A percentile compares a stretch with the other conserved stretches of the same genome.
phyloP scores from a whole-genome alignment of 2,329 filamentous ascomycete species.

The Akanthomyces dipterigenus region DNA sequence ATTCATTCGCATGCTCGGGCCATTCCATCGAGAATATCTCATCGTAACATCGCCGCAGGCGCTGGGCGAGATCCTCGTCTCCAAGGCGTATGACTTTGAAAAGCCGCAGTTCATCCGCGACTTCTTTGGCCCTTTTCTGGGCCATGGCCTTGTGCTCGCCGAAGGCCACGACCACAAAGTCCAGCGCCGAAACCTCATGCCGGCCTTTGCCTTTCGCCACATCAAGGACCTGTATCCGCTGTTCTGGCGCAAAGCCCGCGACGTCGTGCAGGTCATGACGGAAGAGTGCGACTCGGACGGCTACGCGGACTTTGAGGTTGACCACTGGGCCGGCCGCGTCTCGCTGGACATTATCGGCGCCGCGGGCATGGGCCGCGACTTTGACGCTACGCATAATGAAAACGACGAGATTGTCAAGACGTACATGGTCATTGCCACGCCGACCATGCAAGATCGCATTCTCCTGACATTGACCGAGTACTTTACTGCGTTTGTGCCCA shows the following conservation, averaged over 20 bases:
- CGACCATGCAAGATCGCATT: neutral
- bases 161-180: constrained; percentile 18
- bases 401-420: constrained; percentile 36
- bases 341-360: constrained; percentile 55
- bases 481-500: neutral
- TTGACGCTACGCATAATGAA: constrained; percentile 35
- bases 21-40: constrained; percentile 3
- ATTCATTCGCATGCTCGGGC: neutral
- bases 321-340: constrained; percentile 42
- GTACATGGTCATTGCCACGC: constrained; percentile 21
- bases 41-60: constrained; percentile 6
- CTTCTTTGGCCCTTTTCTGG: constrained; percentile 13
- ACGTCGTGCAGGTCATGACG: constrained; percentile 10
- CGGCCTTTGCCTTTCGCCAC: constrained; percentile 17
- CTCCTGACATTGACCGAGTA: neutral
- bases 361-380: constrained; percentile 49
- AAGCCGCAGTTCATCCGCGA: constrained; percentile 14
- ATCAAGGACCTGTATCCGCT: constrained; percentile 17
- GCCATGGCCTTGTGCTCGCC: constrained; percentile 15
- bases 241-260: constrained; percentile 18
- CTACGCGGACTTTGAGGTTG: neutral
- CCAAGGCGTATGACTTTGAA: constrained; percentile 15
- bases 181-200: constrained; percentile 18
- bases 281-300: neutral
- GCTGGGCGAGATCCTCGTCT: constrained; percentile 4